Base-by-base conservation (phyloP, 2,329 filamentous ascomycete species). In the Chaetomium strumarium region DNA sequence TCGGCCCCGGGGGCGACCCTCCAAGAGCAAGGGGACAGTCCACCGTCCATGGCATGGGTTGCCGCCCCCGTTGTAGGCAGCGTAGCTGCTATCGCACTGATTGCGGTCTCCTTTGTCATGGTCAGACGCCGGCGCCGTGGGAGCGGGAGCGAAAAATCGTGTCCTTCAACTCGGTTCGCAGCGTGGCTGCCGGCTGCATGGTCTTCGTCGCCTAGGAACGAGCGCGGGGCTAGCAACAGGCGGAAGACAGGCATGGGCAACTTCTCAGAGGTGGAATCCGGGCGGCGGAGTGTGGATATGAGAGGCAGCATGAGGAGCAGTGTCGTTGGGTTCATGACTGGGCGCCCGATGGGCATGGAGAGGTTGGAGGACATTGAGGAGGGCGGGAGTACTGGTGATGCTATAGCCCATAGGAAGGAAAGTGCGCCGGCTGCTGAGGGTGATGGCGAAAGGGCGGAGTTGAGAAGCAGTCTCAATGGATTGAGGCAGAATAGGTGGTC, bases 1-100 rank as follows among this genome's bases (percentile, higher is more conserved):
- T n/a, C 47, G 9, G 3, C 39, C 3, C 39, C 46, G 30, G 51
- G 46, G 14, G 40, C 49, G 13, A 36, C 40, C 12, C 30, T 31
- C n/a, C 13, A 46, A 14, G 49, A 43, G 40, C 20, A 12, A 12
- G 41, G 36, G 42, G 38, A 39, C 29, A 30, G 16, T 3, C 13
- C 49, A 2, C 8, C 49, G 1, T 56, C 55, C 36, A 58, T 58
- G 43, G 67, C 66, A 3, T 69, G 67, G 67, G 66, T 70, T 37
- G 67, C 66, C 1, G 67, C 64, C 0, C 66, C 67, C 5, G 63
- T 68, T 1, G 66, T 70, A 2, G 67, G 67, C 33, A 59, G 63
- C 19, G 58, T 68, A 5, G 66, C 64, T 0, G 67, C 66, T 10
- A 55, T 68, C 40, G 61, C 63, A 9, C 59, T 68, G 4, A 62